Percentiles rank a stretch among this genome's conserved stretches.
These are phyloP conservation scores for Suillus cothurnatus DNA, from an alignment of 768 basidiomycete genomes.

Conservation along the genomic window DNA sequence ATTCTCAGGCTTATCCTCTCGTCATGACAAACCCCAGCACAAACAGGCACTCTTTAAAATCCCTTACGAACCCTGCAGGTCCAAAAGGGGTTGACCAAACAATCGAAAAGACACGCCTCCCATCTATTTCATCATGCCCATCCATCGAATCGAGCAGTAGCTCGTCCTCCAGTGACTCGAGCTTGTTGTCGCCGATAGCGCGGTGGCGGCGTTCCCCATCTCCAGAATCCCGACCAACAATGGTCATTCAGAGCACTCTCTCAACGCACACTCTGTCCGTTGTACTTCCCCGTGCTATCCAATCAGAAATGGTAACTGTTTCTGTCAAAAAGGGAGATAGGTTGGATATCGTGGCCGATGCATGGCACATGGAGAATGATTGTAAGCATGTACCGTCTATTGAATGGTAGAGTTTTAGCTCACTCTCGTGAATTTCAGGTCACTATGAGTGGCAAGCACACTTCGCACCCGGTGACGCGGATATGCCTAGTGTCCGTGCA, in stretches of 20 bases:
- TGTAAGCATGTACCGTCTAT: conserved; percentile 43
- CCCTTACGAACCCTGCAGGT: conserved; percentile 30
- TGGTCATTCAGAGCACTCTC: conserved; percentile 45
- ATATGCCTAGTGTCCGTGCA: conserved; percentile 55
- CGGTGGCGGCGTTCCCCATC: conserved; percentile 34
- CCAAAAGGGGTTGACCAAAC: conserved; percentile 23
- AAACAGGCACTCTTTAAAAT: conserved; percentile 32
- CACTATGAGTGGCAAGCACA: conserved; percentile 65
- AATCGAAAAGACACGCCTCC: conserved; percentile 32
- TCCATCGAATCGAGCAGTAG: conserved; percentile 24
- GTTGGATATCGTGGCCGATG: conserved; percentile 59
- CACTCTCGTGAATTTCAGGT: conserved; percentile 33
- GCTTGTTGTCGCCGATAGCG: conserved; percentile 31
- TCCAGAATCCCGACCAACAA: conserved; percentile 41
- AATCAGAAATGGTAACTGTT: conserved; percentile 67
- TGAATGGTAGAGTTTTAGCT: conserved; percentile 2
- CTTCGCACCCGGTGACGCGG: conserved; percentile 55
- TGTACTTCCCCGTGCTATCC: conserved; percentile 46
- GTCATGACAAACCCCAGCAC: conserved; percentile 27
- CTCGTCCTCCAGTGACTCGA: conserved; percentile 21
- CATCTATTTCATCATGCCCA: conserved; percentile 31
- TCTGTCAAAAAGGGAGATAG: conserved; percentile 60
- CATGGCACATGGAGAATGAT: conserved; percentile 61
- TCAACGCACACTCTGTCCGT: conserved; percentile 49
- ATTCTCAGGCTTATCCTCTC: conserved; percentile 16